Evolutionary conservation across 2,329 filamentous ascomycete genomes (phyloP).

Genomic region (Botrytis elliptica): DNA sequence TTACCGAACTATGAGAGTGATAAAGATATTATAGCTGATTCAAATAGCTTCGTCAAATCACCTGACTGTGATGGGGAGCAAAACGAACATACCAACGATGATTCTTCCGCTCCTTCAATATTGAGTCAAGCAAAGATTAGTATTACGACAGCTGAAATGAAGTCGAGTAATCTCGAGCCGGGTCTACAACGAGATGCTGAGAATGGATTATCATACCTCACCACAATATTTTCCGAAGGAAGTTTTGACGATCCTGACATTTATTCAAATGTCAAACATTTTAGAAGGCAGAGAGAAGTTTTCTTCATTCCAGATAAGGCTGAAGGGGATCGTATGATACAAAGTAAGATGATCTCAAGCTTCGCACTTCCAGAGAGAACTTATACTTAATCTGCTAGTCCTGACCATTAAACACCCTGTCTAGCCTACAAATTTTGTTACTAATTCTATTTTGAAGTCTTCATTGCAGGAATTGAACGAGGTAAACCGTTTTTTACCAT

Average conservation of each 20-base stretch:
- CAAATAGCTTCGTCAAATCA: neutral
- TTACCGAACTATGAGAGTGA: neutral
- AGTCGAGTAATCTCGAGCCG: slow-evolving; percentile 14
- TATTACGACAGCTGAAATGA: slow-evolving; percentile 13
- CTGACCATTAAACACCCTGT: neutral
- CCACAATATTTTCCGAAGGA: slow-evolving; percentile 18
- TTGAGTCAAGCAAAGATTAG: slow-evolving; percentile 20
- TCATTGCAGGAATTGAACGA: slow-evolving; percentile 16
- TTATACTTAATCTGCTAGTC: neutral
- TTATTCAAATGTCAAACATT: slow-evolving; percentile 19
- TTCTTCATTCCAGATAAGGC: slow-evolving; percentile 25
- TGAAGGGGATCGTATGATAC: slow-evolving; percentile 23
- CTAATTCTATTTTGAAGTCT: slow-evolving; percentile 15
- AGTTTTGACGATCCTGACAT: slow-evolving; percentile 21
- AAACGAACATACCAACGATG: neutral
- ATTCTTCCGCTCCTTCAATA: slow-evolving; percentile 3
- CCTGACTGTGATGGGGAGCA: neutral
- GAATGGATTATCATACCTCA: slow-evolving; percentile 24
- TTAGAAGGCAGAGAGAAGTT: slow-evolving; percentile 18
- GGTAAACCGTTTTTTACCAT: slow-evolving; percentile 22
- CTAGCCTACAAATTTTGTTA: neutral
- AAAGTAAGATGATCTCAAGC: slow-evolving; percentile 14
- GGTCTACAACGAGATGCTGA: slow-evolving; percentile 20
- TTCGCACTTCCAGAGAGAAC: neutral
- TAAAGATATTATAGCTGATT: neutral